Evolutionary conservation across 768 basidiomycete species (phyloP).

Genomic region (Tricholoma saponaceum): DNA sequence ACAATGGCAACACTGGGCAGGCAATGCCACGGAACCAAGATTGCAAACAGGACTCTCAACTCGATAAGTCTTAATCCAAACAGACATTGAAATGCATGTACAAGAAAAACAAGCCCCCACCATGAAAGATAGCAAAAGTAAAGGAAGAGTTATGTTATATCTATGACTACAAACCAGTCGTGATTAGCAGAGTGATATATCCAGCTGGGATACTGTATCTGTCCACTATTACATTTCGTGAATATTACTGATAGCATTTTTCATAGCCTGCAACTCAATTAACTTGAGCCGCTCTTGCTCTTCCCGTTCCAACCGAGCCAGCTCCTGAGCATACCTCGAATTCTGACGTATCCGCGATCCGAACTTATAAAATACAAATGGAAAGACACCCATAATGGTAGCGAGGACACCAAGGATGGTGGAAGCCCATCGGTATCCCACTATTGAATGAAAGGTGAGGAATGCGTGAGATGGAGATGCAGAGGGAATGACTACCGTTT

Average conservation of each 20-base stretch:
- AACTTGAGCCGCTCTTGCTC: slow-evolving; percentile 12
- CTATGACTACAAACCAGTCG: too few species aligned
- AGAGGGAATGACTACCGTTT: slow-evolving; percentile 9
- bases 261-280: slow-evolving; percentile 5
- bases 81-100: too few species aligned
- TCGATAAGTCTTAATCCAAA: too few species aligned
- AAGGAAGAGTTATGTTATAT: too few species aligned
- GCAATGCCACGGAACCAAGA: too few species aligned
- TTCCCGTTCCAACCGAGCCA: slow-evolving; percentile 15
- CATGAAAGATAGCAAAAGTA: too few species aligned
- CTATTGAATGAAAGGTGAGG: slow-evolving; percentile 1
- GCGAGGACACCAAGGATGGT: slow-evolving; percentile 18
- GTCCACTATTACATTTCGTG: neutral
- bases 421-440: slow-evolving; percentile 18
- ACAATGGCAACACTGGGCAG: too few species aligned
- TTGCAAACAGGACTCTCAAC: too few species aligned
- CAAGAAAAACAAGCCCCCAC: too few species aligned
- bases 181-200: too few species aligned
- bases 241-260: neutral
- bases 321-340: slow-evolving; percentile 17
- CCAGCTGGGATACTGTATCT: too few species aligned
- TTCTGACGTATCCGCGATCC: slow-evolving; percentile 14
- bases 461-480: neutral
- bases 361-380: slow-evolving; percentile 17
- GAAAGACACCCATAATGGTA: slow-evolving; percentile 16